Evolutionary conservation across 2,329 filamentous ascomycete genomes (phyloP), one percentile per base, ranked within the genome.

Genomic region (Amauroascus niger): DNA sequence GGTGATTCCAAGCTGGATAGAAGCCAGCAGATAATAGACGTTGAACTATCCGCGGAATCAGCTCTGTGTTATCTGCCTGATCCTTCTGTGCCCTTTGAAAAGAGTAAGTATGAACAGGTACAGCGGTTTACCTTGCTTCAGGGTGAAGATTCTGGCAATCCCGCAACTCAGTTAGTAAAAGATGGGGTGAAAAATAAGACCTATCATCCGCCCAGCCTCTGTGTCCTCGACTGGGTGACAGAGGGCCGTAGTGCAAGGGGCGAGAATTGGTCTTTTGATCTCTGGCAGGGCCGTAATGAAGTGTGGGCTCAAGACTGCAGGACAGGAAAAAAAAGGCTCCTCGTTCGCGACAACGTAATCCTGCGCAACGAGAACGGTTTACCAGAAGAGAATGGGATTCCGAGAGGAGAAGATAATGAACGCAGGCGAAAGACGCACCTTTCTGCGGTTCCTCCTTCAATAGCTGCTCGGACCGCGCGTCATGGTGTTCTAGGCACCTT

Each of bases 191-290:
- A 41, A 14, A 28, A 32, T 5, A 33, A 24, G 22, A 53, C 16
- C 22, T 35, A 6, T n/a, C 46, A 20, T 8, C 47, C 4, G 3
- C 69, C 80, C 76, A 61, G 84, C 39, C 71, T 97, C 13, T 94
- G 89, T 65, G 77, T 95, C 1, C 74, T 95, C 44, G 93, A 98
- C 69, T 98, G 93, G 93, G 89, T 97, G 6, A 94, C 84, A 1
- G 87, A 91, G 64, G 93, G 93, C 6, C 81, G 93, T 16, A 81
- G 78, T 3, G 90, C 93, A 3, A 80, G 87, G 45, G 90, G 89
- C 22, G 93, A 98, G 71, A 79, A 88, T 58, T 98, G 93, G 93
- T 84, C 83, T 61, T 83, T 96, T 57, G 74, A 78, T 54, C 79
- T 78, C 58, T 97, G 93, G 82, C 80, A 76, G 55, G 89, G 88